Conservation (phyloP, 2,329 filamentous ascomycete species). For the Trichoderma atrobrunneum region DNA sequence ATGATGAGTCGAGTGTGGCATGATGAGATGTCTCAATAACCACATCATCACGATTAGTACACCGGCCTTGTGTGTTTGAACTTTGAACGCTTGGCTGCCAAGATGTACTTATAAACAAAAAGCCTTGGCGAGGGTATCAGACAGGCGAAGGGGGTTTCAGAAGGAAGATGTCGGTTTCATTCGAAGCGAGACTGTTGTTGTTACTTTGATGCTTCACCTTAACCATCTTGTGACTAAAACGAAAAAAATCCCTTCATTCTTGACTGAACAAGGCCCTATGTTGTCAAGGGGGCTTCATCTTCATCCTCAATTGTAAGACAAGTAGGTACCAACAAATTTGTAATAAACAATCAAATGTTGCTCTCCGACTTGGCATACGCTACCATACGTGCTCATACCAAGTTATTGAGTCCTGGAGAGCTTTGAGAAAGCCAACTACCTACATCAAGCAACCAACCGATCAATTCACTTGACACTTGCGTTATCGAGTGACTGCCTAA, state of each 20-base stretch:
- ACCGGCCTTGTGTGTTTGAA: not conserved
- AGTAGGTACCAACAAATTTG: not conserved
- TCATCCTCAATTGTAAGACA: not conserved
- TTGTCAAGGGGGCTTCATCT: not conserved
- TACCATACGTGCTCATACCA: not conserved
- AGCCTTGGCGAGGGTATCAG: not conserved
- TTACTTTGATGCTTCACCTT: not conserved
- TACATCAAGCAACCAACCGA: not conserved
- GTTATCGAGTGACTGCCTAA: not conserved
- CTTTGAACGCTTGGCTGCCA: not conserved
- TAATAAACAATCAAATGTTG: not conserved
- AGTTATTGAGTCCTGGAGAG: not conserved
- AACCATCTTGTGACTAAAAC: not conserved
- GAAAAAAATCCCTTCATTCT: not conserved
- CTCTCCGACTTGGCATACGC: not conserved
- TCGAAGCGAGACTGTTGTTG: not conserved
- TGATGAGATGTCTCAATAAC: not conserved
- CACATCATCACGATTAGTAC: not conserved
- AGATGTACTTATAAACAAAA: not conserved
- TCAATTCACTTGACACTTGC: not conserved
- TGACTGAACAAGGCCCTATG: not conserved
- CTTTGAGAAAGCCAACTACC: not conserved
- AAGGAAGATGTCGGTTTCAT: not conserved
- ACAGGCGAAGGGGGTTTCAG: not conserved
- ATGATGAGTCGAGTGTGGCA: not conserved